These are phyloP conservation scores for Lentinula boryana DNA, from an alignment of 768 basidiomycete genomes.

Conservation along the genomic window DNA sequence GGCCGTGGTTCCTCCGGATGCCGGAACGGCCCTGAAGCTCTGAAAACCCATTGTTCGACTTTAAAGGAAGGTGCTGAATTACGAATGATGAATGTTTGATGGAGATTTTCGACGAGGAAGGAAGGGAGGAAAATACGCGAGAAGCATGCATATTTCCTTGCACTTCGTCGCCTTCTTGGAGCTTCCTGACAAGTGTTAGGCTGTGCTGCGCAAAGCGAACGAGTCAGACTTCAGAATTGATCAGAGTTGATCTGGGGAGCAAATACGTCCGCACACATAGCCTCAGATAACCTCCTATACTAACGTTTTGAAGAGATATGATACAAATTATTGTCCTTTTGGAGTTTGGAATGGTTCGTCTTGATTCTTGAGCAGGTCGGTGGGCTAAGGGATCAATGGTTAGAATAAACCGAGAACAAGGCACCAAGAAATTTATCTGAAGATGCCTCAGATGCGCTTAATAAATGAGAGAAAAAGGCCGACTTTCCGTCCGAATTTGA, in stretches of 20 bases:
- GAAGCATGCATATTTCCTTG: not conserved
- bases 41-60: conserved; percentile 2
- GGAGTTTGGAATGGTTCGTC: too few species aligned
- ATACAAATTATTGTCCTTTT: too few species aligned
- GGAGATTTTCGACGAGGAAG: too few species aligned
- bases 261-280: too few species aligned
- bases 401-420: not conserved
- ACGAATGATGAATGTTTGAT: not conserved
- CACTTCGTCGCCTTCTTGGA: not conserved
- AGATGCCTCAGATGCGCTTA: not conserved
- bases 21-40: not conserved
- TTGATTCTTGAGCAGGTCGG: too few species aligned
- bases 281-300: too few species aligned
- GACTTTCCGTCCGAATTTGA: not conserved
- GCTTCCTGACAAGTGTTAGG: not conserved
- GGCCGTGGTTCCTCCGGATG: not conserved
- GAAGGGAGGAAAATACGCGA: not conserved
- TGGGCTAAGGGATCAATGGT: too few species aligned
- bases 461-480: not conserved
- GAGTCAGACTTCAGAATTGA: not conserved
- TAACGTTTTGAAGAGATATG: too few species aligned
- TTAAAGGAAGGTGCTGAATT: not conserved
- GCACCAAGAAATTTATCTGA: not conserved
- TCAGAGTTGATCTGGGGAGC: too few species aligned
- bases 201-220: not conserved